These are phyloP conservation scores for Fusarium poae DNA, from an alignment of 2,329 filamentous ascomycete genomes.

Conservation along the genomic window DNA sequence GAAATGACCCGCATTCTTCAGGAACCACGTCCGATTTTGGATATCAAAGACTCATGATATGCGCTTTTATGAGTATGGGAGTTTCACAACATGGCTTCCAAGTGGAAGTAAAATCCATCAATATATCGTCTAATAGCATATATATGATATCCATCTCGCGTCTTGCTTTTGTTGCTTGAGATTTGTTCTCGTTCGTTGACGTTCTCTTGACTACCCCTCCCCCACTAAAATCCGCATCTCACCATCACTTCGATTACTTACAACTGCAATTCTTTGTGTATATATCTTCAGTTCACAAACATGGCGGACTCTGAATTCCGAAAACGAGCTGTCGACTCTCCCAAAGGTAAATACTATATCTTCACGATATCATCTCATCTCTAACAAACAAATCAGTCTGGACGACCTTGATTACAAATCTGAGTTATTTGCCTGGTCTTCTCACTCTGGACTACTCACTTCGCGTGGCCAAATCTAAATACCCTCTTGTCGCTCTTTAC, in stretches of 20 bases:
- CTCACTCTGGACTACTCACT: constrained; percentile 85
- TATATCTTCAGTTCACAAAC: constrained; percentile 1
- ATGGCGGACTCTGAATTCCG: constrained; percentile 42
- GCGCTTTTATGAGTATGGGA: neutral
- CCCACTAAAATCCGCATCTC: constrained; percentile 20
- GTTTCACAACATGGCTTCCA: neutral
- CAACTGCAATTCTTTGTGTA: constrained; percentile 1
- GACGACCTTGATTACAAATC: constrained; percentile 90
- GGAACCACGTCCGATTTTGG: constrained; percentile 5
- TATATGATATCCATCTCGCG: neutral
- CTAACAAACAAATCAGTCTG: constrained; percentile 70
- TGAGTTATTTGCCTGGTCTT: constrained; percentile 83
- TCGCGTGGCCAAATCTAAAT: constrained; percentile 72
- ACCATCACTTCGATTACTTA: constrained; percentile 1
- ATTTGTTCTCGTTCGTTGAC: neutral
- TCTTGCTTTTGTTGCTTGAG: neutral
- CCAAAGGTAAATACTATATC: constrained; percentile 51
- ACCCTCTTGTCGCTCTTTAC: constrained; percentile 86
- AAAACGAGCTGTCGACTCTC: constrained; percentile 55
- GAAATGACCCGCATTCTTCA: constrained; percentile 25
- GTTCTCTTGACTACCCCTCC: constrained; percentile 19
- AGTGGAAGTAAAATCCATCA: neutral
- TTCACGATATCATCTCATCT: neutral
- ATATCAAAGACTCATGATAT: constrained; percentile 34
- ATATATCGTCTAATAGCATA: neutral